Percentiles rank a stretch among this genome's conserved stretches.
Evolutionary conservation across 768 basidiomycete genomes (phyloP).

Genomic region (Boletus barrowsii): DNA sequence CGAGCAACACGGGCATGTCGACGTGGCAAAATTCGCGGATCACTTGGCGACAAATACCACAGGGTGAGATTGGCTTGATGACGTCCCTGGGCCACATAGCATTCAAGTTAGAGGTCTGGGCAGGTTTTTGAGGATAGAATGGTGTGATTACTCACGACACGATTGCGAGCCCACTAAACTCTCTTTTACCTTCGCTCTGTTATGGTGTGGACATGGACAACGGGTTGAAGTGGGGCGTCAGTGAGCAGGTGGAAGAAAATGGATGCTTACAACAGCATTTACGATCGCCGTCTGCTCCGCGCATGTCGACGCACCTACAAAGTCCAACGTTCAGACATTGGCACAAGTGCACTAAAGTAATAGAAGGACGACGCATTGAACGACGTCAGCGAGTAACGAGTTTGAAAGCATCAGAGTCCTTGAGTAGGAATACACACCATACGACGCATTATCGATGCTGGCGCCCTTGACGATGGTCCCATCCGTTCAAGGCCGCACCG

Average conservation of each 20-base stretch:
- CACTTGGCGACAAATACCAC: slow-evolving; percentile 91
- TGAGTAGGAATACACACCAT: slow-evolving; percentile 50
- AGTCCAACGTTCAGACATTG: background rate
- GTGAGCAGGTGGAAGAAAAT: background rate
- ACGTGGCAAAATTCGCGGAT: slow-evolving; percentile 80
- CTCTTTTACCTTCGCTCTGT: slow-evolving; percentile 73
- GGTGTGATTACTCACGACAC: slow-evolving; percentile 52
- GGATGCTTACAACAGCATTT: slow-evolving; percentile 73
- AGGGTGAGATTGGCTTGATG: slow-evolving; percentile 69
- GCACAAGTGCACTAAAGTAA: background rate
- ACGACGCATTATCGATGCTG: slow-evolving; percentile 92
- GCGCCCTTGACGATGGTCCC: slow-evolving; percentile 78
- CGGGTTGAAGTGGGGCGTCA: background rate
- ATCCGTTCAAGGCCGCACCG: slow-evolving; percentile 74
- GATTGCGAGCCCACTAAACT: slow-evolving; percentile 75
- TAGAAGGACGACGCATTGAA: background rate
- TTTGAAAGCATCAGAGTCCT: background rate
- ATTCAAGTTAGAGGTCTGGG: background rate
- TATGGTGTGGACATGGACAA: background rate
- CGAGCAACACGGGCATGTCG: slow-evolving; percentile 69
- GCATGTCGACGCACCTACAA: slow-evolving; percentile 80
- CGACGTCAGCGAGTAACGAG: background rate
- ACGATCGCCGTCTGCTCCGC: slow-evolving; percentile 91
- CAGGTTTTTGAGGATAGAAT: background rate
- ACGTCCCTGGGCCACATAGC: slow-evolving; percentile 55